Evolutionary conservation across 495 filamentous ascomycete genomes (phyloP).

Genomic region (Aspergillus carlsbadensis): DNA sequence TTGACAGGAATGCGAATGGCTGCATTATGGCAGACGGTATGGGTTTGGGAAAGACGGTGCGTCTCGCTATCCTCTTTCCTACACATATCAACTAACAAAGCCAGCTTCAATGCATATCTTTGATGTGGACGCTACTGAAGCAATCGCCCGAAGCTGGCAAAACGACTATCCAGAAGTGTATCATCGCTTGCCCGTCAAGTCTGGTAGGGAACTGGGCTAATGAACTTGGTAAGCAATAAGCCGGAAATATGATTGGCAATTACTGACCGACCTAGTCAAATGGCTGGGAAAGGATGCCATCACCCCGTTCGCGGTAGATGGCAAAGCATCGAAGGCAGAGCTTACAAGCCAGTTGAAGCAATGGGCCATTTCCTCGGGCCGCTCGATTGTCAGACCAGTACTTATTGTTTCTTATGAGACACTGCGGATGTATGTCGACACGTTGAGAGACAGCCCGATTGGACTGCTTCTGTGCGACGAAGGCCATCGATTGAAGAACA

Average conservation of each 20-base stretch:
- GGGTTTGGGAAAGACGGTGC: slow-evolving; percentile 92
- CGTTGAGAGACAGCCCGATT: slow-evolving; percentile 81
- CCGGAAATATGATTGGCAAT: not conserved
- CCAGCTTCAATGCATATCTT: slow-evolving; percentile 68
- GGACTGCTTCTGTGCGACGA: slow-evolving; percentile 97
- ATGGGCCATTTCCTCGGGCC: slow-evolving; percentile 88
- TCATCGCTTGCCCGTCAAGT: slow-evolving; percentile 98
- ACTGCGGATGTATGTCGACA: slow-evolving; percentile 83
- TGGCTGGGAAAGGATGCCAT: slow-evolving; percentile 93
- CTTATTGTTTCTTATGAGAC: slow-evolving; percentile 99
- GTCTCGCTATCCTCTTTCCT: slow-evolving; percentile 5
- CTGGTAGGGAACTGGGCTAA: slow-evolving; percentile 98
- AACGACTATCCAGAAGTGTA: slow-evolving; percentile 91
- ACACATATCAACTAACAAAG: slow-evolving; percentile 31
- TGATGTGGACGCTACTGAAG: slow-evolving; percentile 96
- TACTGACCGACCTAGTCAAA: slow-evolving; percentile 57
- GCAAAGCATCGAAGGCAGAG: slow-evolving; percentile 93
- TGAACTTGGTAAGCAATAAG: slow-evolving; percentile 54
- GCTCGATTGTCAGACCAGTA: slow-evolving; percentile 89
- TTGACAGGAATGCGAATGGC: slow-evolving; percentile 90
- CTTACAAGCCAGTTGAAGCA: slow-evolving; percentile 85
- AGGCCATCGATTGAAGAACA: slow-evolving; percentile 97
- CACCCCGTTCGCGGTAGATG: slow-evolving; percentile 93
- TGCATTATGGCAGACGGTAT: slow-evolving; percentile 99
- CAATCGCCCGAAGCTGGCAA: slow-evolving; percentile 95